Evolutionary conservation across 2,329 filamentous ascomycete genomes (phyloP), one percentile per base, ranked within the genome.

Genomic region (Aspergillus sp.): DNA sequence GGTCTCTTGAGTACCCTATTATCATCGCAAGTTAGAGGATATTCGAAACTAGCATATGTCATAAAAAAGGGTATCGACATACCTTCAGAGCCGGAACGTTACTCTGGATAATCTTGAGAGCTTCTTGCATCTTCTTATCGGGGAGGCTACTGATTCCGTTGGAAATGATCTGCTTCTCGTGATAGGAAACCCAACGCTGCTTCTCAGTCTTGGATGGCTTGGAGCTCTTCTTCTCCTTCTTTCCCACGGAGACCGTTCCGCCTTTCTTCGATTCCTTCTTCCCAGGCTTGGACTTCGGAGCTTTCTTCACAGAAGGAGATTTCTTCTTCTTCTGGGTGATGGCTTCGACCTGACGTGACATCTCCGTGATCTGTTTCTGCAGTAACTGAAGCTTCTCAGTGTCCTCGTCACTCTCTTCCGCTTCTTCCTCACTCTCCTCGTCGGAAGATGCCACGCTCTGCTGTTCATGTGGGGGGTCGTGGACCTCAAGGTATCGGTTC

Each of bases 111-210:
- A 97, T 90, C 49, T 85, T 81, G 30, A 96, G 87, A 0, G 91
- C 88, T 55, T 82, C 81, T 43, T 83, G 79, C 60, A 95, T 85
- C 55, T 88, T 82, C n/a, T 76, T 74, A 43, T 85, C 84, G 12
- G 89, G 83, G 48, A 97, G 80, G 52, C 83, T 83, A 57, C 84
- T 86, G 53, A 95, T 93, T 9, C 86, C 86, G 48, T 85, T 83
- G 1, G 88, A 91, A 48, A 98, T 94, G 54, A 90, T 81, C 48
- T 93, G 88, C 73, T 97, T 97, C 69, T 98, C 89, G 3, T 84
- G 76, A 49, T 83, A 80, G 5, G 81, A 83, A 40, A 88, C 81
- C 60, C 86, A 79, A 45, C 78, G 77, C n/a, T 76, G 72, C 58
- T 80, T 82, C 50, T 74, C 76, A 0, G 62, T 61, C 51, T 68